Conservation (phyloP, 208 protist genomes). For the Leishmania aethiopica region DNA sequence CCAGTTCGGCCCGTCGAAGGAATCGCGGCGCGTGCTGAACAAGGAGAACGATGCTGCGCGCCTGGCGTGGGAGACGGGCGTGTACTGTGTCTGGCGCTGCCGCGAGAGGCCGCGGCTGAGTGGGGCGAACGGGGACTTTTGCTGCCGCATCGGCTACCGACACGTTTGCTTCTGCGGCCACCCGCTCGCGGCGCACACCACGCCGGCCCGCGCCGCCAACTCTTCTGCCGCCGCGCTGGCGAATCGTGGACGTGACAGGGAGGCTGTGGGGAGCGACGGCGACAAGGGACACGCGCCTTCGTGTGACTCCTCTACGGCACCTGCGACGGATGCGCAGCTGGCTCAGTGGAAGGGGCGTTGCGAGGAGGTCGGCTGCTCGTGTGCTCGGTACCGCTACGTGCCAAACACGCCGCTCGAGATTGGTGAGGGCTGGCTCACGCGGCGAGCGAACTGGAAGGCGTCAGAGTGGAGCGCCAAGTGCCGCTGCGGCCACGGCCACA, state of each 20-base stretch:
- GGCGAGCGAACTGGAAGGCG: constrained; percentile 63
- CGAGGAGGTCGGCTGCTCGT: constrained; percentile 51
- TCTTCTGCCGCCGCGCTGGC: not conserved
- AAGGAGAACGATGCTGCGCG: constrained; percentile 78
- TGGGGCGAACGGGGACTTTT: constrained; percentile 78
- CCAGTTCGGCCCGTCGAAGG: constrained; percentile 76
- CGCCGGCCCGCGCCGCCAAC: constrained; percentile 14
- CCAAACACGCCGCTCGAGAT: constrained; percentile 89
- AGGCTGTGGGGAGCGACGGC: not conserved
- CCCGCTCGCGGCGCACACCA: constrained; percentile 45
- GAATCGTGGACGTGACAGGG: not conserved
- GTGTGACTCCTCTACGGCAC: not conserved
- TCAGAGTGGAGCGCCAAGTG: constrained; percentile 78
- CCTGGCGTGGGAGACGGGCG: constrained; percentile 60
- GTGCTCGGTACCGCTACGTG: constrained; percentile 72
- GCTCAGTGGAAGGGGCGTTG: constrained; percentile 36
- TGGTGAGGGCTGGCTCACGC: constrained; percentile 81
- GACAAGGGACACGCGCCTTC: not conserved
- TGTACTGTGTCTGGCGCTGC: constrained; percentile 85
- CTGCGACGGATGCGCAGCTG: constrained; percentile 20
- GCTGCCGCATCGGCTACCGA: constrained; percentile 66
- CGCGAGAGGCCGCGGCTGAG: constrained; percentile 40
- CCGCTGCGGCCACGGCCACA: constrained; percentile 73
- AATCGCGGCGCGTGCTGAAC: constrained; percentile 66
- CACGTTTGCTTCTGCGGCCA: constrained; percentile 88